phyloP scores from a whole-genome alignment of 1,284 basidiomycete species.

The Trichosporon sp. region DNA sequence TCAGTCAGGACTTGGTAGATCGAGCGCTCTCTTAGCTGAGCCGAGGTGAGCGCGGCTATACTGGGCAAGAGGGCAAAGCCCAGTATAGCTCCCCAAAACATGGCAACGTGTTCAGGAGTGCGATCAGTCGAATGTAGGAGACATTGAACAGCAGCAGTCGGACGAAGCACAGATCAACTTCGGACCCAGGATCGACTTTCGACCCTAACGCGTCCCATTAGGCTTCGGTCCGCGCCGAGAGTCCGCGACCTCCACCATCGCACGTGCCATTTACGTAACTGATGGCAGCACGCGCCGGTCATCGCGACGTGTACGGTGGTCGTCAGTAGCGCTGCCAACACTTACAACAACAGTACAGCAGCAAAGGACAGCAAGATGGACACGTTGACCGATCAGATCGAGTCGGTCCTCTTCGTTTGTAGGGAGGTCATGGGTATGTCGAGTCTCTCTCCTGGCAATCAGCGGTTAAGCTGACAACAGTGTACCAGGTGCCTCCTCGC shows the following conservation, averaged over 20 bases:
- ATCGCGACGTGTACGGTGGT: constrained; percentile 1
- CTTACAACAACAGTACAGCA: neutral
- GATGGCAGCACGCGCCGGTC: neutral
- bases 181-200: neutral
- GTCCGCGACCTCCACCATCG: neutral
- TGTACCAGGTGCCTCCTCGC: constrained; percentile 48
- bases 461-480: constrained; percentile 20
- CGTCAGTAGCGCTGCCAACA: neutral
- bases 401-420: constrained; percentile 46
- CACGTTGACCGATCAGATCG: constrained; percentile 44
- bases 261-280: constrained; percentile 1
- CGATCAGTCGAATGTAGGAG: neutral
- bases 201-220: neutral
- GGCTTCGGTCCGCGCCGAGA: neutral
- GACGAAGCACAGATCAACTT: neutral
- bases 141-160: neutral
- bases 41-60: constrained; percentile 26
- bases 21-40: constrained; percentile 37
- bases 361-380: constrained; percentile 24
- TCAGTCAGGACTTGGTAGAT: constrained; percentile 47
- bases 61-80: neutral
- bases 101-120: neutral
- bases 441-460: constrained; percentile 11
- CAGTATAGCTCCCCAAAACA: constrained; percentile 5
- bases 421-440: constrained; percentile 49